Evolutionary conservation across 2,329 filamentous ascomycete genomes (phyloP).

Genomic region (Colletotrichum siamense): DNA sequence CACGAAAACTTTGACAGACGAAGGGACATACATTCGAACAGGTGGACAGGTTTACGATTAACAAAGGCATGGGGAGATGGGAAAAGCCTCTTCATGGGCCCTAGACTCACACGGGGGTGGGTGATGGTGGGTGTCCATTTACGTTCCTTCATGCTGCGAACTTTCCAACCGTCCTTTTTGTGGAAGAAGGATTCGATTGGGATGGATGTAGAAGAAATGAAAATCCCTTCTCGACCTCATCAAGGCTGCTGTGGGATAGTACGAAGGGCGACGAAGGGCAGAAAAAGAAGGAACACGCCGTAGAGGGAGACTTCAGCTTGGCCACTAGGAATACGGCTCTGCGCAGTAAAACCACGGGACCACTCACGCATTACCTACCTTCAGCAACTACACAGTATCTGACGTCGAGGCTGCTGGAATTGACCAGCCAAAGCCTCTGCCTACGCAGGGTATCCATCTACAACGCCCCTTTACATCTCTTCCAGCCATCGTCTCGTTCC

Average conservation of each 20-base stretch:
- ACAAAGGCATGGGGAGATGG: background rate
- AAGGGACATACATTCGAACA: background rate
- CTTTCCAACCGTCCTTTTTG: background rate
- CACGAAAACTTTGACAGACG: background rate
- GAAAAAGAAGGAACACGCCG: background rate
- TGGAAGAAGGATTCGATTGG: background rate
- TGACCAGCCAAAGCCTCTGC: background rate
- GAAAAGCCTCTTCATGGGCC: background rate
- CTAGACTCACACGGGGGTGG: background rate
- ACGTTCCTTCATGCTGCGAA: background rate
- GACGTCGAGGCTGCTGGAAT: background rate
- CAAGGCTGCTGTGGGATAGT: background rate
- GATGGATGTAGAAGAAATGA: background rate
- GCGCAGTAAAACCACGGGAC: background rate
- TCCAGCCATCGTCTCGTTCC: background rate
- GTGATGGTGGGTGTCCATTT: background rate
- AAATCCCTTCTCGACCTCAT: background rate
- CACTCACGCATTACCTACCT: background rate
- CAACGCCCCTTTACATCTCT: background rate
- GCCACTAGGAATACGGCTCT: background rate
- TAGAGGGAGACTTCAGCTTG: background rate
- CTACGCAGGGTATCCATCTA: background rate
- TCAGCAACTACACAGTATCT: background rate
- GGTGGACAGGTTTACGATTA: background rate
- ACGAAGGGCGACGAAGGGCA: background rate